A percentile compares a stretch with the other conserved stretches of the same genome.
phyloP scores from a whole-genome alignment of 2,329 filamentous ascomycete genomes.

The Colletotrichum aenigma region DNA sequence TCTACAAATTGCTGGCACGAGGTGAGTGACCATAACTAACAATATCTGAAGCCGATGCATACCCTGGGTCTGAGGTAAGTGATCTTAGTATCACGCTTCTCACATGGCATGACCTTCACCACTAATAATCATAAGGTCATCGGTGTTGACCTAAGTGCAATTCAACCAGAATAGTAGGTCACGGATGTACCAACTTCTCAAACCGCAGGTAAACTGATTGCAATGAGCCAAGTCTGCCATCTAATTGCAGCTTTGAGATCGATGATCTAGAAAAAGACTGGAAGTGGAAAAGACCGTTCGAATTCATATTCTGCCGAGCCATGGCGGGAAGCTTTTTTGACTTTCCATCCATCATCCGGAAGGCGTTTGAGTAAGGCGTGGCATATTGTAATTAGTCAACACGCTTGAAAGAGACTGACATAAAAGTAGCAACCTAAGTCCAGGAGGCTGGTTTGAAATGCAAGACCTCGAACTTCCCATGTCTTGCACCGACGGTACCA shows the following conservation, averaged over 20 bases:
- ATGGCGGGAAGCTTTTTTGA: conserved; percentile 30
- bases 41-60: conserved; percentile 26
- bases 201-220: neutral
- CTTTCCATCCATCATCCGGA: conserved; percentile 7
- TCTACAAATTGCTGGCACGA: no score
- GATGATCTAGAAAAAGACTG: conserved; percentile 46
- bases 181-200: neutral
- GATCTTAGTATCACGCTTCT: accelerated
- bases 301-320: conserved; percentile 42
- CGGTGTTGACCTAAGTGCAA: conserved; percentile 46
- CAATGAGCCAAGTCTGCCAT: conserved; percentile 39
- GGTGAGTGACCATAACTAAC: neutral
- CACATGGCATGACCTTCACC: neutral
- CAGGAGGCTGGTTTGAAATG: conserved; percentile 37
- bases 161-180: conserved; percentile 38
- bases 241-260: conserved; percentile 53
- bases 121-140: conserved; percentile 27
- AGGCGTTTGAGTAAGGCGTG: neutral
- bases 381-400: neutral
- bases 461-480: conserved; percentile 31
- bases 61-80: conserved; percentile 31
- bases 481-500: conserved; percentile 33
- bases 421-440: conserved; percentile 24
- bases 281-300: conserved; percentile 41
- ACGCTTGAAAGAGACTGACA: neutral